Evolutionary conservation across 176 grass and related monocot species (phyloP), one percentile per base, ranked within the genome.

Genomic region (Stipa capillata): DNA sequence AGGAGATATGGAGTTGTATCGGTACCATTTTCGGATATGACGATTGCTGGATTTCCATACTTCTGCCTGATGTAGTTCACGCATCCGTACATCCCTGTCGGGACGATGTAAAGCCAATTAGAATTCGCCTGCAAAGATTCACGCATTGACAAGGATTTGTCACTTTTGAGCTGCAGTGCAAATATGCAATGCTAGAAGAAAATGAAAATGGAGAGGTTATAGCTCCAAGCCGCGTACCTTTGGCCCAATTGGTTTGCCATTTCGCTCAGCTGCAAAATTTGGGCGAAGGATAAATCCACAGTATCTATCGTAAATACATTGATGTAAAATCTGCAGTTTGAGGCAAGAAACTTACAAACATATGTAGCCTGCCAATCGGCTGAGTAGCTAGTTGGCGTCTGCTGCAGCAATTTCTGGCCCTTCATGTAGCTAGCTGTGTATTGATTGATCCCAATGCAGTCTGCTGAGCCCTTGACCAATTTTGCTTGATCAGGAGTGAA

Each of bases 361-460:
- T 60, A 87, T 49, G 51, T 8, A 58, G 74, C 88, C 49, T 91
- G 83, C 94, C 94, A 97, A 85, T 97, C 94, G 13, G 33, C 55
- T 65, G 86, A 83, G 75, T 97, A 93, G 60, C 94, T 72, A 28
- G 71, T 79, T 3, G 85, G 61, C 4, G 79, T 55, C 69, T 69
- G 77, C 72, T 85, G 54, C 60, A 74, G 52, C 33, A 78, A 40
- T 51, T 77, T 53, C 39, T 79, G 79, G 21, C 60, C 84, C 69
- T 85, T 39, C 39, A 91, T 91, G 61, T 97, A 97, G 70, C 87
- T 93, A 74, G 68, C 72, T 58, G 90, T 97, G 75, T 97, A 97
- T n/a, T 97, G 69, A 52, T 97, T 97, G 54, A 97, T 97, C 1
- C 94, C 90, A 6, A 97, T 69, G 45, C 89, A 97, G 69, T 93